phyloP scores from a whole-genome alignment of 768 basidiomycete species.

The Termitomyces sp. region DNA sequence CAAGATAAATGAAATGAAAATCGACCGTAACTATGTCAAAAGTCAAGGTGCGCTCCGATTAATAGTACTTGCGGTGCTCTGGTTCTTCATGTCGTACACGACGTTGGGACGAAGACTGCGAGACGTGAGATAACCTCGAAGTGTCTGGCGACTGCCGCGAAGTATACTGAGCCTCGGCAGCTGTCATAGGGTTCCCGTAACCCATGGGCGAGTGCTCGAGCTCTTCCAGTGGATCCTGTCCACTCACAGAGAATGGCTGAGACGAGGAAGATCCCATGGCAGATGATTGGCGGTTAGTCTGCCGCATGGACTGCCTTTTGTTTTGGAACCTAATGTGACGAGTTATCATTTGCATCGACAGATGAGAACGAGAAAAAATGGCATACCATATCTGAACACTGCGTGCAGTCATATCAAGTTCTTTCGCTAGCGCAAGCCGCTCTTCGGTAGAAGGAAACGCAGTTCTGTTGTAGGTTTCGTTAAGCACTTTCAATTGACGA shows the following conservation, averaged over 20 bases:
- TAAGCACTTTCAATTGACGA: slow-evolving; percentile 75
- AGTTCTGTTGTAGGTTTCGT: slow-evolving; percentile 76
- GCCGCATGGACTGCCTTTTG: slow-evolving; percentile 80
- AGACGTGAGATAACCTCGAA: slow-evolving; percentile 29
- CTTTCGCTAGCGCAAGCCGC: slow-evolving; percentile 70
- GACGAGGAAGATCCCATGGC: slow-evolving; percentile 36
- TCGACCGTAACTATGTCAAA: slow-evolving; percentile 39
- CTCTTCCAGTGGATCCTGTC: slow-evolving; percentile 41
- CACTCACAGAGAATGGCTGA: slow-evolving; percentile 49
- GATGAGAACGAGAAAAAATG: slow-evolving; percentile 19
- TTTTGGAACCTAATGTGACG: slow-evolving; percentile 72
- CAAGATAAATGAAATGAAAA: slow-evolving; percentile 32
- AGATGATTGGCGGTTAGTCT: slow-evolving; percentile 67
- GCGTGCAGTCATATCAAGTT: slow-evolving; percentile 79
- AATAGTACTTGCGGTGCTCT: slow-evolving; percentile 51
- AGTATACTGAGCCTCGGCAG: slow-evolving; percentile 36
- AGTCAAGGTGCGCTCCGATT: slow-evolving; percentile 23
- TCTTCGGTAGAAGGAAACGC: slow-evolving; percentile 90
- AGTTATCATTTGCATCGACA: slow-evolving; percentile 20
- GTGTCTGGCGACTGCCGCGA: slow-evolving; percentile 40
- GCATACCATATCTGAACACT: slow-evolving; percentile 84
- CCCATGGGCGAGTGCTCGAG: slow-evolving; percentile 30
- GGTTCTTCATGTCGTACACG: slow-evolving; percentile 41
- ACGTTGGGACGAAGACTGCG: slow-evolving; percentile 42
- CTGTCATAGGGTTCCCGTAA: slow-evolving; percentile 33